These are phyloP conservation scores for Holtermannia corniformis DNA, from an alignment of 768 basidiomycete genomes.

Conservation along the genomic window DNA sequence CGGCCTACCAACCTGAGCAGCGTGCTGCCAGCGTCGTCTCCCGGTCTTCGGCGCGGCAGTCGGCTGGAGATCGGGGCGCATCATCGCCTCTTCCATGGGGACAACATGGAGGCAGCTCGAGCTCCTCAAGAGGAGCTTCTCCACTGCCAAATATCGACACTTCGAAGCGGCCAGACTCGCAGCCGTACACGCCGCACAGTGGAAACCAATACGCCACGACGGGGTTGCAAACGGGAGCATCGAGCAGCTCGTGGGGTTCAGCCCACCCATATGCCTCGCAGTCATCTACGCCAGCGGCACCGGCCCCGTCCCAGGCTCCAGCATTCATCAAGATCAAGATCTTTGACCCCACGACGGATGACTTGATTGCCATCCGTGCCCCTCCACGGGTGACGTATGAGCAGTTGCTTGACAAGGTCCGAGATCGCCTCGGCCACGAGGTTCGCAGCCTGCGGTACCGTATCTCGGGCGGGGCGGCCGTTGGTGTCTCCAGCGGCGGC, in stretches of 20 bases:
- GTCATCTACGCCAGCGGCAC: conserved; percentile 1
- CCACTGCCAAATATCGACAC: neutral
- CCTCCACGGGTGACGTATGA: conserved; percentile 78
- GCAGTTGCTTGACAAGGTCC: conserved; percentile 86
- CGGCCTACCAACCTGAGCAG: neutral
- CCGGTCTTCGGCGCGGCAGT: neutral
- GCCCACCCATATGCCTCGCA: conserved; percentile 1
- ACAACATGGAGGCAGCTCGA: neutral
- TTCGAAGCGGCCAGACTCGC: neutral
- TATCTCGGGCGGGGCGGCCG: conserved; percentile 14
- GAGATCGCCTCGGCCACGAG: conserved; percentile 69
- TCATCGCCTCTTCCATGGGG: neutral
- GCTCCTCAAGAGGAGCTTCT: neutral
- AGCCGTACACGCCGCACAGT: neutral
- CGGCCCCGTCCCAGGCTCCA: neutral
- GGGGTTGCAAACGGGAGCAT: conserved; percentile 10
- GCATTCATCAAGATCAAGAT: conserved; percentile 98
- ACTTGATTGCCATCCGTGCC: conserved; percentile 92
- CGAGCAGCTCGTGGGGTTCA: conserved; percentile 8
- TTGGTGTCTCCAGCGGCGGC: conserved; percentile 5
- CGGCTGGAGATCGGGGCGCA: neutral
- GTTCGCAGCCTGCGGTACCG: conserved; percentile 63
- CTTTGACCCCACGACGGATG: conserved; percentile 84
- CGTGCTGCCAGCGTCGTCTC: neutral
- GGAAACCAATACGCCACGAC: conserved; percentile 11